Evolutionary conservation across 2,329 filamentous ascomycete species (phyloP).

Genomic region (Trichoderma cornu-damae): DNA sequence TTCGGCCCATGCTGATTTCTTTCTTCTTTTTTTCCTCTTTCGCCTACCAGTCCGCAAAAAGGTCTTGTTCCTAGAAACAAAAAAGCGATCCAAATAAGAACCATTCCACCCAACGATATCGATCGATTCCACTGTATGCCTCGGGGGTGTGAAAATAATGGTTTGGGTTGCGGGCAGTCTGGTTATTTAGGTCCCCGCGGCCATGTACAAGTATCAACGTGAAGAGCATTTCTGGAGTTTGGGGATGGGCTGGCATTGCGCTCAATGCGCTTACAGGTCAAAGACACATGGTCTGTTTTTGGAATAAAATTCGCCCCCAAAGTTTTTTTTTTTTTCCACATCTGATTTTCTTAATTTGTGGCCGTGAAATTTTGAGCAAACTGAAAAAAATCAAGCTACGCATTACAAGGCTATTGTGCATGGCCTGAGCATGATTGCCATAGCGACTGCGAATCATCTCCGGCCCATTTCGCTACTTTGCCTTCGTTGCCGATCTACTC

Average conservation of each 20-base stretch:
- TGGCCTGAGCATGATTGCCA: not conserved
- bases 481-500: not conserved
- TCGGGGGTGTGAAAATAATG: not conserved
- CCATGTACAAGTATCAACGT: conserved; percentile 28
- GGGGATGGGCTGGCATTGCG: conserved; percentile 20
- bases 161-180: not conserved
- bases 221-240: conserved; percentile 32
- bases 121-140: not conserved
- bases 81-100: conserved; percentile 62
- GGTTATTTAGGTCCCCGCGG: not conserved
- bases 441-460: no score
- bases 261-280: conserved; percentile 15
- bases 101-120: not conserved
- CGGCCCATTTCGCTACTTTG: no score
- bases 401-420: not conserved
- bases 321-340: no score
- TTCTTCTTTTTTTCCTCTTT: no score
- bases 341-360: not conserved
- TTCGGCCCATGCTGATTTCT: not conserved
- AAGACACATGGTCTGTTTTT: conserved; percentile 9
- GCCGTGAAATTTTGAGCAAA: not conserved
- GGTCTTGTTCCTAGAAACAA: conserved; percentile 92
- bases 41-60: conserved; percentile 71
- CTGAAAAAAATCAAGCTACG: not conserved
- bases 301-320: conserved; percentile 12